Evolutionary conservation across 2,329 filamentous ascomycete genomes (phyloP).

Genomic region (Paracorniculantispora psalliotae): DNA sequence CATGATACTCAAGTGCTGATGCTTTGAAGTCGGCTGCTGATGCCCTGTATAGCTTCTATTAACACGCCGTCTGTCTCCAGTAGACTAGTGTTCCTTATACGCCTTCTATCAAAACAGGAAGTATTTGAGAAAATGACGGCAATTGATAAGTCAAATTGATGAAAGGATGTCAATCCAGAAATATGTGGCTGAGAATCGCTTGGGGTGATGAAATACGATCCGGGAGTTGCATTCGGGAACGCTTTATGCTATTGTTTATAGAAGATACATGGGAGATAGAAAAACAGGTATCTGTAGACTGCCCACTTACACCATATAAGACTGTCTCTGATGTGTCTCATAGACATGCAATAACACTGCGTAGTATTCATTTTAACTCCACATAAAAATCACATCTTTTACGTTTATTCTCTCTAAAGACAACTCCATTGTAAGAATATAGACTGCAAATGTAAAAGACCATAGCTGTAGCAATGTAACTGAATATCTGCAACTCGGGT

Average conservation of each 20-base stretch:
- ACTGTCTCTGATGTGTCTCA: neutral
- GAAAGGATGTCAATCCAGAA: neutral
- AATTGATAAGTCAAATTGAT: neutral
- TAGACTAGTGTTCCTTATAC: neutral
- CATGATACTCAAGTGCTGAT: constrained; percentile 3
- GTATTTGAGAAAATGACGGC: neutral
- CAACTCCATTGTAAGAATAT: neutral
- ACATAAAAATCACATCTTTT: neutral
- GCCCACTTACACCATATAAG: neutral
- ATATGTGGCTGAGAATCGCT: neutral
- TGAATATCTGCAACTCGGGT: neutral
- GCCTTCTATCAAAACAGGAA: neutral
- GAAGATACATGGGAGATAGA: too few relatives aligned
- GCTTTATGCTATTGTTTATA: too few relatives aligned
- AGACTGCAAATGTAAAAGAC: neutral
- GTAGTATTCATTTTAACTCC: neutral
- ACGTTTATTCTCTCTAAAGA: neutral
- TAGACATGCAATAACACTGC: neutral
- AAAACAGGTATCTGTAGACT: neutral
- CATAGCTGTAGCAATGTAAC: neutral
- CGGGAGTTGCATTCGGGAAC: neutral
- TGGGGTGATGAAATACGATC: neutral
- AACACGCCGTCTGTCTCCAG: neutral
- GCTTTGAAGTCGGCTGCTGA: neutral
- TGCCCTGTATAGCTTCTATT: neutral